phyloP scores from a whole-genome alignment of 2,329 filamentous ascomycete species.

The Botrytis aclada region DNA sequence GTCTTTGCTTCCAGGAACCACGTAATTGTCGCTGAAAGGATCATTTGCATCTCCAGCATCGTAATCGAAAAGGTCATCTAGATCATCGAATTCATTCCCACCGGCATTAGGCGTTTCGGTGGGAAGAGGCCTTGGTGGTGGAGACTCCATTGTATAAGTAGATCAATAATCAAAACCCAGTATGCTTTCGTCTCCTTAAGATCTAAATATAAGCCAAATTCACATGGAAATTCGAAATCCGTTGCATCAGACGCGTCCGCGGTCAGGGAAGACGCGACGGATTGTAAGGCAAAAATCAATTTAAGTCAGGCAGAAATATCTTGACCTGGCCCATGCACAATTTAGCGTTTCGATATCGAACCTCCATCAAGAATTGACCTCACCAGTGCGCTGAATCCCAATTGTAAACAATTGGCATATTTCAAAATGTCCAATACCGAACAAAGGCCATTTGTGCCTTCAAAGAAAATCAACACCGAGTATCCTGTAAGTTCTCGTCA shows the following conservation, averaged over 20 bases:
- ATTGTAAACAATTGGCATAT: constrained; percentile 33
- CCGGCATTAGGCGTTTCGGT: constrained; percentile 34
- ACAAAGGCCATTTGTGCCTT: constrained; percentile 58
- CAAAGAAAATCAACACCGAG: constrained; percentile 76
- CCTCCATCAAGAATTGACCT: constrained; percentile 19
- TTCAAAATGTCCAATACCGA: constrained; percentile 39
- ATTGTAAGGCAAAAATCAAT: constrained; percentile 13
- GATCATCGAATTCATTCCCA: constrained; percentile 50
- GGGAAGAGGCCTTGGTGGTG: constrained; percentile 22
- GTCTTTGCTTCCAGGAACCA: constrained; percentile 26
- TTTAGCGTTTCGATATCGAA: constrained; percentile 20
- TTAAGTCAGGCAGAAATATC: constrained; percentile 12
- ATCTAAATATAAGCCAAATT: neutral
- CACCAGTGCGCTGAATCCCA: constrained; percentile 15
- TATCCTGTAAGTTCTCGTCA: constrained; percentile 69
- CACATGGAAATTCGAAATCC: neutral
- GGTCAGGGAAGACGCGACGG: constrained; percentile 17
- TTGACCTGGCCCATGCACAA: neutral
- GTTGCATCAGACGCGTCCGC: constrained; percentile 5
- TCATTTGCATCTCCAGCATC: constrained; percentile 50
- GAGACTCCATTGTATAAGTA: neutral
- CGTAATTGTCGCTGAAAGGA: constrained; percentile 33
- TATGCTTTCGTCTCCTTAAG: no score
- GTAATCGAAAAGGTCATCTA: constrained; percentile 68
- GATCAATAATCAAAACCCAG: neutral